Base-by-base conservation (phyloP, 805 yeast species). In the Grigorovia jiainica region DNA sequence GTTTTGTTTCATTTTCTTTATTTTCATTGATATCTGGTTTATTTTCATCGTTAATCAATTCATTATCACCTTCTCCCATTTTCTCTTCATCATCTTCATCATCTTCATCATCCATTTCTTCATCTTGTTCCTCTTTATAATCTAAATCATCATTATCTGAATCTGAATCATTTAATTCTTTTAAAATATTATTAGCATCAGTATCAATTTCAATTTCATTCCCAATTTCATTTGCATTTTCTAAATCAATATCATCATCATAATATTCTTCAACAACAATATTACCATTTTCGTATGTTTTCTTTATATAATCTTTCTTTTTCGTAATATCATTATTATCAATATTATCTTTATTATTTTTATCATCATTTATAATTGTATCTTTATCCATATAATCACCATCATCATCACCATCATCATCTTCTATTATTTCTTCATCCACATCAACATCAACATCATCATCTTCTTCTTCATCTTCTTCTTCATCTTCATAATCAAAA, bases 401-500 rank as follows among this genome's bases (percentile, higher is more conserved):
- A 13, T 39, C 43, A 18, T 43, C 43, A 39, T 44, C 46, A 15
- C 18, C 39, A 10, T 43, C 41, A 36, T 50, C 58, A 6, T 48
- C 44, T 30, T 56, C 59, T 49, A 49, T 49, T 19, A 43, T 46
- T 31, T 58, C 57, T 20, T 50, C 54, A 7, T 53, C 58, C 1
- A 46, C 34, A 2, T 54, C 43, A 41, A n/a, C 35, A n/a, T 20
- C 34, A 25, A n/a, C 41, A 16, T 32, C 40, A 7, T 52, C 54
- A 36, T 38, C 48, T 3, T 52, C 52, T 5, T 51, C 56, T 42
- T 61, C 55, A 44, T 51, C 63, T n/a, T n/a, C n/a, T 43, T 64
- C 48, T 36, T 49, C 52, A 18, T 58, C 65, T 11, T 57, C 64
- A 40, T 48, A 59, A 8, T 59, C 66, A 33, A 57, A 51, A 46